Evolutionary conservation across 768 basidiomycete species (phyloP).

Genomic region (Fomitopsis serialis): DNA sequence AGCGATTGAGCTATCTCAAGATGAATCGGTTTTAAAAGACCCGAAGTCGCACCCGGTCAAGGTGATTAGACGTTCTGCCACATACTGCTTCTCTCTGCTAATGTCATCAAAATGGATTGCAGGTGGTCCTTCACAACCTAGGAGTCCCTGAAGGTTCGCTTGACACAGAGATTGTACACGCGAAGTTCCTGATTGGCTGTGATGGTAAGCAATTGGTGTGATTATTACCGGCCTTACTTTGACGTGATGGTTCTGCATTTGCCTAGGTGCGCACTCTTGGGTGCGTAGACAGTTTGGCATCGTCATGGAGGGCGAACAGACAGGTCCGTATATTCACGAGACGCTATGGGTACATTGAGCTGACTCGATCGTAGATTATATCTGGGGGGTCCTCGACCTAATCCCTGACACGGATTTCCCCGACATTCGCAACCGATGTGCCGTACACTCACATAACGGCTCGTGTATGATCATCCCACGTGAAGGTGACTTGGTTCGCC

Average conservation of each 20-base stretch:
- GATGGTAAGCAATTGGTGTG: constrained; percentile 39
- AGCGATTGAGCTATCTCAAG: constrained; percentile 40
- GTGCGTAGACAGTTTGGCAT: constrained; percentile 65
- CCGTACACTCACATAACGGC: constrained; percentile 46
- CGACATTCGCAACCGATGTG: constrained; percentile 42
- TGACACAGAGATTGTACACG: constrained; percentile 52
- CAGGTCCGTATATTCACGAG: constrained; percentile 20
- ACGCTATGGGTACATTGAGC: no score
- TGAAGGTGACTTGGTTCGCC: constrained; percentile 39
- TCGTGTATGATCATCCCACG: constrained; percentile 50
- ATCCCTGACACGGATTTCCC: constrained; percentile 49
- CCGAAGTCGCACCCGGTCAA: constrained; percentile 29
- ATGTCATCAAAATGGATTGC: no score
- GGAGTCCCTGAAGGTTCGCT: constrained; percentile 27
- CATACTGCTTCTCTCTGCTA: no score
- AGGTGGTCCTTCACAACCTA: constrained; percentile 44
- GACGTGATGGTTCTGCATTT: background rate
- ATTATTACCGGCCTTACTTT: background rate
- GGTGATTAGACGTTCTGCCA: constrained; percentile 11
- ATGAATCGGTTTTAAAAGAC: constrained; percentile 36
- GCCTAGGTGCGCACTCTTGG: constrained; percentile 63
- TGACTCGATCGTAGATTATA: constrained; percentile 40
- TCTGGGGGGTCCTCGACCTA: constrained; percentile 79
- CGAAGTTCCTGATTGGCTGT: constrained; percentile 72
- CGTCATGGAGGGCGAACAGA: constrained; percentile 73